phyloP scores from a whole-genome alignment of 495 filamentous ascomycete species.

The Talaromyces wortmannii region DNA sequence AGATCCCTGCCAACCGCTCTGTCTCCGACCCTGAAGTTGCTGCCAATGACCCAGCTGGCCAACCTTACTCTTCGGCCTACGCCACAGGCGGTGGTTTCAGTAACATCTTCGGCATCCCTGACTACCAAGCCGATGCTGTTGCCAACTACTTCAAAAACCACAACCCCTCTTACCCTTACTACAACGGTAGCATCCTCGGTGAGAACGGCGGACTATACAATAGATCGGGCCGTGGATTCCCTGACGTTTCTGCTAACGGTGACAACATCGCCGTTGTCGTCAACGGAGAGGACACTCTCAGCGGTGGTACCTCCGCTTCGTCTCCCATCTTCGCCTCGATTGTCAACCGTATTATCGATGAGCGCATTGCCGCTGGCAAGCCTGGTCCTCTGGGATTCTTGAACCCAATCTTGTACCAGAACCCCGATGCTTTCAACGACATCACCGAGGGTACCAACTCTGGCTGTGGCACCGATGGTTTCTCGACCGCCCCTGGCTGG shows the following conservation, averaged over 20 bases:
- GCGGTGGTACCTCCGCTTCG: slow-evolving; percentile 44
- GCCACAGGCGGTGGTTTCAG: slow-evolving; percentile 61
- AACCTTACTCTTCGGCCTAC: slow-evolving; percentile 18
- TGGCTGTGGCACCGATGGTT: slow-evolving; percentile 51
- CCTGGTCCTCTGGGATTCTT: slow-evolving; percentile 49
- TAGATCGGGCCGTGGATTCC: slow-evolving; percentile 53
- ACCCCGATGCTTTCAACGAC: slow-evolving; percentile 56
- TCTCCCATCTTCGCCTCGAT: slow-evolving; percentile 50
- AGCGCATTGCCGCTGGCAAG: slow-evolving; percentile 47
- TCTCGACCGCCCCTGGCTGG: slow-evolving; percentile 41
- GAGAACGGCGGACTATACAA: slow-evolving; percentile 49
- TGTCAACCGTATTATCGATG: slow-evolving; percentile 58
- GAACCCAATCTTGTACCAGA: slow-evolving; percentile 53
- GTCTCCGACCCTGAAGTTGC: slow-evolving; percentile 32
- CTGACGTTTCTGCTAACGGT: slow-evolving; percentile 57
- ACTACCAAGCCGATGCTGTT: slow-evolving; percentile 51
- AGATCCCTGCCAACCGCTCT: slow-evolving; percentile 26
- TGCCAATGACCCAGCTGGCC: slow-evolving; percentile 23
- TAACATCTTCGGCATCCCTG: slow-evolving; percentile 55
- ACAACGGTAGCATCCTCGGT: slow-evolving; percentile 31
- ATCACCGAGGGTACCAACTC: slow-evolving; percentile 53
- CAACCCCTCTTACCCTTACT: slow-evolving; percentile 37
- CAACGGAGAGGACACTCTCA: slow-evolving; percentile 10
- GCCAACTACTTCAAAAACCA: slow-evolving; percentile 38
- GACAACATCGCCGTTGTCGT: slow-evolving; percentile 43